These are phyloP conservation scores for Talaromyces rugulosus DNA, from an alignment of 2,329 filamentous ascomycete genomes.

Conservation along the genomic window DNA sequence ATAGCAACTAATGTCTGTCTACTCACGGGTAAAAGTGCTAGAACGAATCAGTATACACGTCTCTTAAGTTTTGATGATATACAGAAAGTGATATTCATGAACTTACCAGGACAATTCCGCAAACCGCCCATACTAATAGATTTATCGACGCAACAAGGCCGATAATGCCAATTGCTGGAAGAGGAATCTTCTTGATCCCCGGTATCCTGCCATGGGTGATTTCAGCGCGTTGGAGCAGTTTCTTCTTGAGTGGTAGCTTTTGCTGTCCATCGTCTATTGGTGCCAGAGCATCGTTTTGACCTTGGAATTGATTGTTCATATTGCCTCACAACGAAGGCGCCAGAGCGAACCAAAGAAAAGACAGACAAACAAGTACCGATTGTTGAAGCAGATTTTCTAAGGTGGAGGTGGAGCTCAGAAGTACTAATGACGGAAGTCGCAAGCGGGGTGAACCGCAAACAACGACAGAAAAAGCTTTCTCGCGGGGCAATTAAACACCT, in stretches of 20 bases:
- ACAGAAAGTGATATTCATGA: background rate
- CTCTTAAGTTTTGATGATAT: constrained; percentile 1
- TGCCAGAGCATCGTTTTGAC: background rate
- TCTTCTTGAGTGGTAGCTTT: constrained; percentile 13
- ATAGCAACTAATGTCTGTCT: background rate
- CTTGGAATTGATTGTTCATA: background rate
- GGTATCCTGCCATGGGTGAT: constrained; percentile 51
- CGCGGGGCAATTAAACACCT: background rate
- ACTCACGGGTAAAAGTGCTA: constrained; percentile 37
- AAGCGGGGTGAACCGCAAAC: background rate
- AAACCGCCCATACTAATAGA: constrained; percentile 54
- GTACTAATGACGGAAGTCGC: background rate
- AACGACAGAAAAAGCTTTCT: background rate
- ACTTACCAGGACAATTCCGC: constrained; percentile 54
- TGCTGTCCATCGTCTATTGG: background rate
- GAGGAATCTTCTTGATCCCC: constrained; percentile 53
- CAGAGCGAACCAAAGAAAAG: background rate
- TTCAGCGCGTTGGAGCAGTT: constrained; percentile 37
- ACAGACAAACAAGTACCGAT: background rate
- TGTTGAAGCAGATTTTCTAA: background rate
- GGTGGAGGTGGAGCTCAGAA: background rate
- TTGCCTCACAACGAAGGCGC: background rate
- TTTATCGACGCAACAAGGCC: constrained; percentile 51
- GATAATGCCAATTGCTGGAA: constrained; percentile 56
- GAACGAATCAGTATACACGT: background rate